Evolutionary conservation across 2,329 filamentous ascomycete species (phyloP).

Genomic region (Diaporthe destruens): DNA sequence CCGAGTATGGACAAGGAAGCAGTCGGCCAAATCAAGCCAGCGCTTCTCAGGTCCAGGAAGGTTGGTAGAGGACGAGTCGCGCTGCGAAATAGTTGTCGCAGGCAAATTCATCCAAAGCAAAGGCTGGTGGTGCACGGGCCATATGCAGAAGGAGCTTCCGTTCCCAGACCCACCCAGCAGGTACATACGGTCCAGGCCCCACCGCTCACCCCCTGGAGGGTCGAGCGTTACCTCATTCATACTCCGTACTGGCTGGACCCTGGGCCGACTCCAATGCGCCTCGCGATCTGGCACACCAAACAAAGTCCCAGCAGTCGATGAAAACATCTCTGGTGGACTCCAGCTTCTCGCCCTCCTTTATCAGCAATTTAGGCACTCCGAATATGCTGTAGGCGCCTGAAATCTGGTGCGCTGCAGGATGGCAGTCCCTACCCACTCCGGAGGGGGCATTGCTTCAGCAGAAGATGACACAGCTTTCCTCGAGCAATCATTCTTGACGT

Average conservation of each 20-base stretch:
- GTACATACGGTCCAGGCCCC: neutral
- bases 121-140: constrained; percentile 24
- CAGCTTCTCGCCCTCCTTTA: neutral
- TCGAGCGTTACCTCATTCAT: constrained; percentile 23
- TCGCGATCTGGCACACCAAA: constrained; percentile 8
- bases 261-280: neutral
- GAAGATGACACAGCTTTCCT: constrained; percentile 60
- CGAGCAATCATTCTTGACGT: constrained; percentile 70
- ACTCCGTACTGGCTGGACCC: constrained; percentile 10
- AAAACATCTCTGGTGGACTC: neutral
- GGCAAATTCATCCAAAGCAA: constrained; percentile 24
- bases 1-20: neutral
- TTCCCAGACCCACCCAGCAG: constrained; percentile 24
- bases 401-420: constrained; percentile 43
- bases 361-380: neutral
- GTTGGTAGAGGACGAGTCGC: neutral
- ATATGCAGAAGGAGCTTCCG: constrained; percentile 20
- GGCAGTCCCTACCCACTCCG: constrained; percentile 48
- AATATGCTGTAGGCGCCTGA: constrained; percentile 33
- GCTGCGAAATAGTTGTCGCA: constrained; percentile 13
- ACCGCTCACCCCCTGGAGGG: neutral
- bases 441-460: constrained; percentile 47
- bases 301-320: neutral
- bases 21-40: neutral
- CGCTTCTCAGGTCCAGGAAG: neutral